Evolutionary conservation across 495 filamentous ascomycete genomes (phyloP), one percentile per base, ranked within the genome.

Genomic region (Penicillium egyptiacum): DNA sequence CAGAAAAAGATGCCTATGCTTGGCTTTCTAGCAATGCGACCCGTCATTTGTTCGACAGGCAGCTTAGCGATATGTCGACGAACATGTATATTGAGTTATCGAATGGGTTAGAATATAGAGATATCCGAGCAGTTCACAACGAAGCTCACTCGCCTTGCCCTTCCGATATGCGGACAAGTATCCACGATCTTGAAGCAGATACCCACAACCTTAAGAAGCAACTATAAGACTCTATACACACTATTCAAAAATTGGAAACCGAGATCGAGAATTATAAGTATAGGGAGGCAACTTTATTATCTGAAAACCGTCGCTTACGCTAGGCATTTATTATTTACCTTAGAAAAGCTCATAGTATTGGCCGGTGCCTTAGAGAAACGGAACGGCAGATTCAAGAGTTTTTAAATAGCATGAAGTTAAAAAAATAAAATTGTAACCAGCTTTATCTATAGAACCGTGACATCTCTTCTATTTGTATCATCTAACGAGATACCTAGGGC

Each of bases 51-150:
- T 52, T 52, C 33, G 33, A 52, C 4, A 52, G 26, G 20, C 19
- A 35, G n/a, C 49, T 52, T 23, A 52, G 49, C 39, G 49, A 52
- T 26, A 23, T 52, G 11, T 52, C 49, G 20, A 52, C 49, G 0
- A 52, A 52, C n/a, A 52, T 40, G 35, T 52, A 52, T n/a, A 39
- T 52, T 52, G 49, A 52, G 19, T 6, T 52, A 23, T n/a, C 31
- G 22, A 39, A 52, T 19, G 12, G 31, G 17, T 25, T 52, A 16
- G 19, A 52, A 22, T 23, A 5, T 25, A 20, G 49, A 2, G 39
- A 52, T 17, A 52, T 52, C 31, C 31, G 20, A 39, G 49, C 35
- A 25, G 26, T 41, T 43, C 23, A 19, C 9, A 31, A 31, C 28
- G 28, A 31, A 10, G 28, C 9, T 22, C 19, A 25, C 23, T 25